These are phyloP conservation scores for Solanum acaule DNA, from an alignment of 257 asterid species.

Conservation along the genomic window DNA sequence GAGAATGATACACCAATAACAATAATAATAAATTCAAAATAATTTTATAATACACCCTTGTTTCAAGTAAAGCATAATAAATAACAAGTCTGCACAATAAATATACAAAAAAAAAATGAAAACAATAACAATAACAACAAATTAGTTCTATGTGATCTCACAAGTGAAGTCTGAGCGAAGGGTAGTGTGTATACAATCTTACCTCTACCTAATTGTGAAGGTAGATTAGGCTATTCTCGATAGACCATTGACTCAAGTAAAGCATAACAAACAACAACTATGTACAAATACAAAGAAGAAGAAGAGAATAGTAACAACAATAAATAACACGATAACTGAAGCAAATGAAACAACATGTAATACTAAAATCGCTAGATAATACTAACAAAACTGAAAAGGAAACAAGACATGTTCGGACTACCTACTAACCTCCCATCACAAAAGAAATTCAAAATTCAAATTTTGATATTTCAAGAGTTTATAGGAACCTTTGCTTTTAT, in stretches of 20 bases:
- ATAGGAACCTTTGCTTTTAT: background rate
- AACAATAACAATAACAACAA: background rate
- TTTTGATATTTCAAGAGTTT: background rate
- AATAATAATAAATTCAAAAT: background rate
- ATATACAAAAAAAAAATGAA: background rate
- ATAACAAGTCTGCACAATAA: background rate
- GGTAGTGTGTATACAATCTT: background rate
- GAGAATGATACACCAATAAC: background rate
- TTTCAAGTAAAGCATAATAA: background rate
- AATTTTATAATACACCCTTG: background rate
- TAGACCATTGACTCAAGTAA: background rate
- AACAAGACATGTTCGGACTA: background rate
- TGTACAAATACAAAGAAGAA: background rate
- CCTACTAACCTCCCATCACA: background rate
- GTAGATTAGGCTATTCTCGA: background rate
- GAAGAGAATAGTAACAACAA: background rate
- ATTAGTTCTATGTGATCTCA: background rate
- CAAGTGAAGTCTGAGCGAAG: background rate
- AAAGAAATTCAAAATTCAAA: background rate
- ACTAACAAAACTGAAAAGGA: too few species aligned
- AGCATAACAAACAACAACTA: background rate
- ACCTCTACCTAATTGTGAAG: background rate
- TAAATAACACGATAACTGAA: background rate
- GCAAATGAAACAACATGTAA: background rate
- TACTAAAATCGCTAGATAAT: background rate